A percentile compares a stretch with the other conserved stretches of the same genome.
Conservation (phyloP, 257 asterid species). For the Paraleonurus japonicus region DNA sequence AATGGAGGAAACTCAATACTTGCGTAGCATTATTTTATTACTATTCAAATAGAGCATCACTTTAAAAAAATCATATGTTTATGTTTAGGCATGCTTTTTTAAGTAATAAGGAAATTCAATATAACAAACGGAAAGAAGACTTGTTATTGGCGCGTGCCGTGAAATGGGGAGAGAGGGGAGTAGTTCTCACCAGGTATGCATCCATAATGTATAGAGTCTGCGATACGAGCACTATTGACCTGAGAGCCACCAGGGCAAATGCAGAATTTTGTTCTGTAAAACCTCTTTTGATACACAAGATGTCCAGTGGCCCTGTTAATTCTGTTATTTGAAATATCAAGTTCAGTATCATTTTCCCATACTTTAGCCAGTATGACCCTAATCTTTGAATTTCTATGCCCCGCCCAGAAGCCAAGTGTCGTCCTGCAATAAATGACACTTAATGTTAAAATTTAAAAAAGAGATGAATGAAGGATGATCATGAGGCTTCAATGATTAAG, state of each 20-base stretch:
- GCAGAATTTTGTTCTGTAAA: constrained; percentile 89
- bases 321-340: constrained; percentile 79
- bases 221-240: constrained; percentile 97
- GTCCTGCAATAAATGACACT: constrained; percentile 61
- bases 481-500: background rate
- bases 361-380: constrained; percentile 87
- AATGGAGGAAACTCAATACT: constrained; percentile 4
- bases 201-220: constrained; percentile 98
- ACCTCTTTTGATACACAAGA: constrained; percentile 83
- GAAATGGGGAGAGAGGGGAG: constrained; percentile 6
- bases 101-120: background rate
- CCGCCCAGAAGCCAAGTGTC: constrained; percentile 97
- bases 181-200: constrained; percentile 88
- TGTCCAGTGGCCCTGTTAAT: constrained; percentile 91
- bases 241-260: constrained; percentile 99
- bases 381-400: constrained; percentile 91
- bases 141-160: background rate
- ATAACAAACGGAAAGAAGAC: background rate
- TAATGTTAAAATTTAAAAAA: constrained; percentile 10
- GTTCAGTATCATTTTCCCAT: constrained; percentile 99
- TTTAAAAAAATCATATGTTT: background rate
- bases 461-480: constrained; percentile 2
- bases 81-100: background rate
- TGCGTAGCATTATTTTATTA: background rate
- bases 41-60: background rate